Conservation (phyloP, 1,139 yeast species). For the Debaryomyces sp. region DNA sequence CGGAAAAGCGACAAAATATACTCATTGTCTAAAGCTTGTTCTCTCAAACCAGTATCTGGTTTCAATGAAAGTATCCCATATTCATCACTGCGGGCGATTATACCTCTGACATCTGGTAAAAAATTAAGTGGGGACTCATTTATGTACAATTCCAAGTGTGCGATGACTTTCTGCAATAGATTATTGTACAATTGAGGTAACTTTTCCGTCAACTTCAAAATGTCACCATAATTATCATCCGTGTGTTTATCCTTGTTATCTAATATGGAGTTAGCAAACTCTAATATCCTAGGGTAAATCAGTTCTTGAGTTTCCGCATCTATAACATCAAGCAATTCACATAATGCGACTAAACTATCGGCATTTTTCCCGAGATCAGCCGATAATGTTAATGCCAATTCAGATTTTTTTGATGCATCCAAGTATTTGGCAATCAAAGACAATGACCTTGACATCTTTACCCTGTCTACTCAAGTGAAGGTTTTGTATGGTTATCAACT, state of each 20-base stretch:
- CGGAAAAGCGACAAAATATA: constrained; percentile 11
- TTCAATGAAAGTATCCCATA: background rate
- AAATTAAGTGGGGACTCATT: constrained; percentile 21
- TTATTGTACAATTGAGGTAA: constrained; percentile 23
- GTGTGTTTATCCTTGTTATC: constrained; percentile 1
- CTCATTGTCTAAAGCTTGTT: background rate
- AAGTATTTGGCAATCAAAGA: constrained; percentile 34
- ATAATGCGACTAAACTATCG: constrained; percentile 28
- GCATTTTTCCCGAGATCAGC: constrained; percentile 17
- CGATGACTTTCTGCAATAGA: constrained; percentile 17
- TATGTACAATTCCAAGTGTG: constrained; percentile 17
- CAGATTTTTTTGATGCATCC: constrained; percentile 26
- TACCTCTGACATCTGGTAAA: constrained; percentile 20
- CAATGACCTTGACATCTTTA: constrained; percentile 19
- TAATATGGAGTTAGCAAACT: constrained; percentile 18
- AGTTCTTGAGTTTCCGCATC: constrained; percentile 22
- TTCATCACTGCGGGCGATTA: background rate
- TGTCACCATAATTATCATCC: constrained; percentile 14
- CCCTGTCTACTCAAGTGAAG: background rate
- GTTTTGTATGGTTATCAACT: constrained; percentile 3
- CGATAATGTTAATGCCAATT: constrained; percentile 27
- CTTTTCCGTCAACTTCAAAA: constrained; percentile 19
- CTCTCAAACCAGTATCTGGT: background rate
- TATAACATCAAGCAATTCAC: constrained; percentile 36
- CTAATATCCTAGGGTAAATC: constrained; percentile 24